Conservation (phyloP, 805 yeast species). For the Yamadazyma endophytica region DNA sequence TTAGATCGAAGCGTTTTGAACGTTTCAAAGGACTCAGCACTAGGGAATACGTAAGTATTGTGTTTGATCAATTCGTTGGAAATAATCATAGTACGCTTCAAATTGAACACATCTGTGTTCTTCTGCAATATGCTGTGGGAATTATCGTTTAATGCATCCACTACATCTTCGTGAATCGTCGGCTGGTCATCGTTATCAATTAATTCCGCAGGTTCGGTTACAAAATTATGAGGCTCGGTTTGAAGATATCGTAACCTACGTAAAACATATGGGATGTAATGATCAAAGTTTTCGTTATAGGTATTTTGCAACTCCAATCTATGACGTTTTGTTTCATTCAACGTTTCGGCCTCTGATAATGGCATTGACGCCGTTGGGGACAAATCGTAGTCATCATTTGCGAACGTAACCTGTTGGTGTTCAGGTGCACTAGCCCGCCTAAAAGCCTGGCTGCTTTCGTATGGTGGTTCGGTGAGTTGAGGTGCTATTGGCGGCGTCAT, state of each 20-base stretch:
- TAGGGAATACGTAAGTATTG: constrained; percentile 25
- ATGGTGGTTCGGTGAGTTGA: too few species aligned
- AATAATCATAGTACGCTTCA: constrained; percentile 27
- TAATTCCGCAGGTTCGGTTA: too few species aligned
- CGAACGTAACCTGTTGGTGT: neutral
- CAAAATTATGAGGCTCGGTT: too few species aligned
- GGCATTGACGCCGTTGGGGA: constrained; percentile 9
- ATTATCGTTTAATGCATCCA: too few species aligned
- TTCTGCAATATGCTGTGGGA: constrained; percentile 17
- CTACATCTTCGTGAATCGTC: constrained; percentile 18
- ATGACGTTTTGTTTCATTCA: constrained; percentile 17
- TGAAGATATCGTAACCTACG: constrained; percentile 19
- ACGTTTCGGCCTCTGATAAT: constrained; percentile 36
- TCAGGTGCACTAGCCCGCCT: neutral
- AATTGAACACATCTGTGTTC: constrained; percentile 16
- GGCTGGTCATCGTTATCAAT: constrained; percentile 16
- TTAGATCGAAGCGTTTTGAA: constrained; percentile 24
- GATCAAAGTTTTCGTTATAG: constrained; percentile 33
- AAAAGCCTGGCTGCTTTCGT: neutral
- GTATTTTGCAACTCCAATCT: constrained; percentile 32
- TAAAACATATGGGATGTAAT: constrained; percentile 35
- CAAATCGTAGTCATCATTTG: constrained; percentile 6
- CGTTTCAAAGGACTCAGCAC: constrained; percentile 21
- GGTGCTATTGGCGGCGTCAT: too few species aligned
- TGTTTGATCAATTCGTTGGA: constrained; percentile 30